Base-by-base conservation (phyloP, 495 filamentous ascomycete genomes). In the Talaromyces ruber region DNA sequence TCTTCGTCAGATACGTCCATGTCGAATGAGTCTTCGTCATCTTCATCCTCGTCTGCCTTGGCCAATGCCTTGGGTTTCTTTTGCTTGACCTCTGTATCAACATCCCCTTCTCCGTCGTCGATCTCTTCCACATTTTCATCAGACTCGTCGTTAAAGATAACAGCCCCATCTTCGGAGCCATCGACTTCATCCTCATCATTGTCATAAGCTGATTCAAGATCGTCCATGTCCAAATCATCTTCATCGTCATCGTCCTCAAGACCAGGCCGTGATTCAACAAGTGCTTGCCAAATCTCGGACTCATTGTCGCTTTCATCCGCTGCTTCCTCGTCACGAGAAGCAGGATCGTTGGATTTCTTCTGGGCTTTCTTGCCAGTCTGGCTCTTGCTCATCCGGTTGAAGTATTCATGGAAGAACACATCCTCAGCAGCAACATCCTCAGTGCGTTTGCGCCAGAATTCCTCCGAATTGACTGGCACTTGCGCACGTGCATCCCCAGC, bases 401-500 rank as follows among this genome's bases (percentile, higher is more conserved):
- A 98, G 83, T 98, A 98, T 62, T 88, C 85, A 74, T 98, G 94
- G 83, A 98, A 98, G 84, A 98, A 98, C 50, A 90, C 91, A 67
- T 98, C 95, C 67, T 98, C 92, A 0, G 86, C 89, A 0, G 86
- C 84, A 9, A 98, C 86, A 47, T 98, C 87, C 55, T 89, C 87
- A n/a, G 84, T 79, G 71, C 88, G 91, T 82, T 89, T 88, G 66
- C 87, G 88, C 92, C 92, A 97, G 82, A 98, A 98, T 16, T 84
- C 81, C 62, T 95, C 90, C 2, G 88, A 87, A 75, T 98, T 98
- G 71, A 97, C 81, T 1, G 81, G 84, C 30, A 75, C 53, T 11
- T 74, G 67, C 61, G 71, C 75, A 26, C 73, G 71, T 2, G 70
- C 67, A 62, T 81, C 79, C 59, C 76, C 82, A n/a, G 71, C 68